Base-by-base conservation (phyloP, 78 protist species). In the Diacronema lutheri region DNA sequence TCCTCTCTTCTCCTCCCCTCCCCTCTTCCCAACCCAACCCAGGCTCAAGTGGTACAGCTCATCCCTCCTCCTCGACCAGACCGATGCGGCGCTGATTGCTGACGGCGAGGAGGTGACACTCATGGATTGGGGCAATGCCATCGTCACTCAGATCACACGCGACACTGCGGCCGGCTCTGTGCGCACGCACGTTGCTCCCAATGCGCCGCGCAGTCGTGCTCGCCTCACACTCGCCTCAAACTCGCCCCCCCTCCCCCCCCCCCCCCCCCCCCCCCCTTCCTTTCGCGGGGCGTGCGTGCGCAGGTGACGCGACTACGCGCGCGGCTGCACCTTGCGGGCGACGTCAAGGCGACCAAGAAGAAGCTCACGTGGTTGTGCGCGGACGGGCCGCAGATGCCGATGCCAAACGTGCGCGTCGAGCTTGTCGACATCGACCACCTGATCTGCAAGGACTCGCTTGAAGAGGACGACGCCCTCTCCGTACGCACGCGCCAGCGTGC, bases 71-170 rank as follows among this genome's bases (percentile, higher is more conserved):
- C 14, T 96, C 23, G 96, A 96, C 84, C 80, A 35, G 37, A 92
- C 81, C 37, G 98, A 96, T 72, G 94, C 92, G 41, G 50, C n/a
- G 9, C 31, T 38, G 50, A 21, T 93, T 38, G 81, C 64, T 69
- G 97, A 65, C 9, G 92, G 93, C 33, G 98, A 92, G 79, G 96
- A 90, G 81, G 85, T 96, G 33, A 97, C 99, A 10, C 86, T 98
- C 58, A 95, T 97, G 95, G 50, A 73, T 60, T 97, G 98, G 99
- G 99, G 99, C 69, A 98, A 97, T 86, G 91, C 80, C 55, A 65
- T 94, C 68, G 84, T 92, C 35, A 57, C 38, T 65, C 0, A 62
- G 74, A 55, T 65, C 20, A 55, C 4, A 11, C 50, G 71, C 4
- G 65, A 69, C 31, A 40, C 31, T 3, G 66, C 14, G 44, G 41